Conservation (phyloP, 352 stramenopile species). For the Phytophthora pisi region DNA sequence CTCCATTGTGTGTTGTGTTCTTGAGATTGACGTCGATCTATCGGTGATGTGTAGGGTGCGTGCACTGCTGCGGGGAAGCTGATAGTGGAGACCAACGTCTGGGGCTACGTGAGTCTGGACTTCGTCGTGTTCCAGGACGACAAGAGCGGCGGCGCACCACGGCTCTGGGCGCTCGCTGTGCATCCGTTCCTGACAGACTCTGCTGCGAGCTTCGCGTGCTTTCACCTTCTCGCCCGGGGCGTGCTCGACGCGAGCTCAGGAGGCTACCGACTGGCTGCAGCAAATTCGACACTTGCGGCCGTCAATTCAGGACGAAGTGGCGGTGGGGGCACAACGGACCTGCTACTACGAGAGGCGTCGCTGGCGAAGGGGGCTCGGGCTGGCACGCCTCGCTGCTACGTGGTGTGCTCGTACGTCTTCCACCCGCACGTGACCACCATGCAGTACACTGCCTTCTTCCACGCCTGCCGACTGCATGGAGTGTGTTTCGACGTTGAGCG, state of each 20-base stretch:
- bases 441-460: conserved; percentile 86
- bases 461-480: conserved; percentile 84
- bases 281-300: neutral
- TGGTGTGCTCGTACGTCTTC: conserved; percentile 77
- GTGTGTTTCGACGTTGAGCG: conserved; percentile 87
- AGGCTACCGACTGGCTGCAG: conserved; percentile 15
- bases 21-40: neutral
- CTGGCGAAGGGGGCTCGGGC: conserved; percentile 16
- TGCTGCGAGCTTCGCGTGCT: conserved; percentile 71
- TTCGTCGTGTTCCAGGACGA: conserved; percentile 77
- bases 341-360: conserved; percentile 35
- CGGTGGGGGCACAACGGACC: conserved; percentile 10
- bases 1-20: neutral
- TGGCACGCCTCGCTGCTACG: conserved; percentile 55
- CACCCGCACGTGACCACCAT: conserved; percentile 84
- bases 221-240: conserved; percentile 67
- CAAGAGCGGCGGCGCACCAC: conserved; percentile 39
- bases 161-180: conserved; percentile 79
- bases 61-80: conserved; percentile 25
- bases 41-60: conserved; percentile 21
- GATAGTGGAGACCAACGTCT: conserved; percentile 46
- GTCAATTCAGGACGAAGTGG: conserved; percentile 4
- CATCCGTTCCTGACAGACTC: conserved; percentile 83
- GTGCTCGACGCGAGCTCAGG: conserved; percentile 34
- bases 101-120: conserved; percentile 87